These are phyloP conservation scores for Microdochium paspali DNA, from an alignment of 2,329 filamentous ascomycete species.

Conservation along the genomic window DNA sequence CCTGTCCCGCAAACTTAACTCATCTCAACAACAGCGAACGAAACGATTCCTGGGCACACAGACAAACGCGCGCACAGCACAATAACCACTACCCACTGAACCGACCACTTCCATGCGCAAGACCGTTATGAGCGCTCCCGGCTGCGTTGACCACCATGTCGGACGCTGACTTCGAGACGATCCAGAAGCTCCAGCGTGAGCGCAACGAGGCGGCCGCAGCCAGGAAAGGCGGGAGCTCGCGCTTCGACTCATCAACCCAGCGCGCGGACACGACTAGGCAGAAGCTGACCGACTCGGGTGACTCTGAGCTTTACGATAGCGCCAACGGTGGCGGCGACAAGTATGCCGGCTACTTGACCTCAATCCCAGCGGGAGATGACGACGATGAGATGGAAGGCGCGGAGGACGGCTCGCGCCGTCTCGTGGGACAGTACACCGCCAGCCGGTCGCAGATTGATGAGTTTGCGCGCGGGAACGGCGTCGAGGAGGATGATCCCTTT, in stretches of 20 bases:
- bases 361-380: slow-evolving; percentile 70
- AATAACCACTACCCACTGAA: not conserved
- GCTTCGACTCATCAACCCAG: slow-evolving; percentile 68
- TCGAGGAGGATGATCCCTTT: slow-evolving; percentile 87
- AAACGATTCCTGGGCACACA: no score
- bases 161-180: slow-evolving; percentile 78
- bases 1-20: no score
- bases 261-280: slow-evolving; percentile 82
- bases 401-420: slow-evolving; percentile 57
- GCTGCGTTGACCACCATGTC: slow-evolving; percentile 41
- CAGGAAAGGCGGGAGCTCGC: slow-evolving; percentile 71
- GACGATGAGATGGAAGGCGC: slow-evolving; percentile 70
- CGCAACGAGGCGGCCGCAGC: slow-evolving; percentile 70
- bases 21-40: no score
- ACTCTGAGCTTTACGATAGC: slow-evolving; percentile 73
- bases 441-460: slow-evolving; percentile 89
- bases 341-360: slow-evolving; percentile 84
- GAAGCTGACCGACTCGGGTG: slow-evolving; percentile 82
- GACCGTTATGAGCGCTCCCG: slow-evolving; percentile 16
- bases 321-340: slow-evolving; percentile 61
- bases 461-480: slow-evolving; percentile 74
- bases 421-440: slow-evolving; percentile 94
- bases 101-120: slow-evolving; percentile 3
- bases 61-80: no score
- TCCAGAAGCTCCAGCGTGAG: slow-evolving; percentile 85